These are phyloP conservation scores for Neoboletus magnificus DNA, from an alignment of 768 basidiomycete genomes.

Conservation along the genomic window DNA sequence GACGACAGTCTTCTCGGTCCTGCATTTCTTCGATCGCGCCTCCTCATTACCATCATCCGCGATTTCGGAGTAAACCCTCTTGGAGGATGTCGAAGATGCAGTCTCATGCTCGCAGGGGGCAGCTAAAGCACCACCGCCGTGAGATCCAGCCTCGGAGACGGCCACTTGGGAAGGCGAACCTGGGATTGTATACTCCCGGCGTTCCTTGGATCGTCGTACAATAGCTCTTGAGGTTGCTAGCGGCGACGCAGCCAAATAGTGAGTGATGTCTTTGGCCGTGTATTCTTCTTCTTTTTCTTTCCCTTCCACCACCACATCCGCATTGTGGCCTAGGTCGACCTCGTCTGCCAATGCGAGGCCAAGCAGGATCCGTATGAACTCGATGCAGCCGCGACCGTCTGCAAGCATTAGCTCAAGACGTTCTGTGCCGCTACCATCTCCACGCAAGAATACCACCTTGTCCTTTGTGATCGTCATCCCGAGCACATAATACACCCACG, in stretches of 20 bases:
- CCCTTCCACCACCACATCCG: background rate
- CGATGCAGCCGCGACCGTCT: conserved; percentile 3
- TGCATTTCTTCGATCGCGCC: too few species aligned
- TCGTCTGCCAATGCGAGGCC: conserved; percentile 6
- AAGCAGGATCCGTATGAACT: conserved; percentile 10
- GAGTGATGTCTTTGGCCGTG: background rate
- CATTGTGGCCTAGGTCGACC: conserved; percentile 4
- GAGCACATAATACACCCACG: conserved; percentile 7
- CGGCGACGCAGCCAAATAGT: background rate
- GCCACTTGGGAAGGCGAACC: background rate
- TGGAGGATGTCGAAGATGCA: background rate
- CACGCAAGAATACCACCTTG: background rate
- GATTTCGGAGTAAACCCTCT: too few species aligned
- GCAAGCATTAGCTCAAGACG: conserved; percentile 1
- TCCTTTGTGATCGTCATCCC: background rate
- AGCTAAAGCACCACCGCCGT: background rate
- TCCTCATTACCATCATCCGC: too few species aligned
- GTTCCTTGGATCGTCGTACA: background rate
- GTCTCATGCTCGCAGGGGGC: background rate
- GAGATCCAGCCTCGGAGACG: background rate
- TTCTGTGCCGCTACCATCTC: conserved; percentile 4
- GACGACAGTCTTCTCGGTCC: too few species aligned
- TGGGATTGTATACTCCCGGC: background rate
- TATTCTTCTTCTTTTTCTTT: background rate
- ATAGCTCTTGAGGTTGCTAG: background rate